These are phyloP conservation scores for Sarcocystis neurona DNA, from an alignment of 169 alveolate genomes.

Conservation along the genomic window DNA sequence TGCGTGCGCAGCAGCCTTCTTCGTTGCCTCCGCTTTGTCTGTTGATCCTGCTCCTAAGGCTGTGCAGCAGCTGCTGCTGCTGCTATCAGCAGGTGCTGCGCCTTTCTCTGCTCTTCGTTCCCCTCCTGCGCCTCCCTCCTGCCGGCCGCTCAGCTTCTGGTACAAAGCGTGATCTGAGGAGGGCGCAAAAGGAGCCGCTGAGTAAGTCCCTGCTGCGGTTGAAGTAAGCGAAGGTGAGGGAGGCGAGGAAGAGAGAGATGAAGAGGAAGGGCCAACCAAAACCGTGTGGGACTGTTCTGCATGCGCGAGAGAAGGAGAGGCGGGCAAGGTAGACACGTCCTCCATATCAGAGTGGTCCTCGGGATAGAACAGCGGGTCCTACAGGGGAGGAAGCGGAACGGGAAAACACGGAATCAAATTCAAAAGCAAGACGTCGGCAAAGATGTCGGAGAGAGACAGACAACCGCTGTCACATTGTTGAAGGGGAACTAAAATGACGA, in stretches of 20 bases:
- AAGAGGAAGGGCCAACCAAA: not conserved
- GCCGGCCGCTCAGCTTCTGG: too few relatives aligned
- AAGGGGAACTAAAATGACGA: not conserved
- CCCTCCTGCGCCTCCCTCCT: not conserved
- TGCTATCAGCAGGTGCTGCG: too few relatives aligned
- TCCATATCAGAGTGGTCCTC: not conserved
- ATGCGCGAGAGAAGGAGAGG: not conserved
- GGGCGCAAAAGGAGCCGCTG: too few relatives aligned
- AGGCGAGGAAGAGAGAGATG: not conserved
- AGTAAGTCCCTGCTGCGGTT: too few relatives aligned
- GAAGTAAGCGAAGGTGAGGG: slow-evolving; percentile 1
- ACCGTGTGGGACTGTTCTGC: not conserved
- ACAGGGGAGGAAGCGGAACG: too few relatives aligned
- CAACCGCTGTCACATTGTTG: not conserved
- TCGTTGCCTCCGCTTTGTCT: too few relatives aligned
- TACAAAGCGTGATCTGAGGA: too few relatives aligned
- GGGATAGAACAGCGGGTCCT: slow-evolving; percentile 20
- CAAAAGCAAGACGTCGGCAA: not conserved
- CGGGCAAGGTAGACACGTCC: not conserved
- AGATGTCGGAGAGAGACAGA: too few relatives aligned
- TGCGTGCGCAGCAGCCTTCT: too few relatives aligned
- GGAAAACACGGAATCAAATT: not conserved
- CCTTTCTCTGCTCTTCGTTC: not conserved
- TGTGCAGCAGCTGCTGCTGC: too few relatives aligned
- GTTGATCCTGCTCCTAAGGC: too few relatives aligned